These are phyloP conservation scores for Pelargonium fulgidum DNA, from an alignment of 441 rosid genomes.

Conservation along the genomic window DNA sequence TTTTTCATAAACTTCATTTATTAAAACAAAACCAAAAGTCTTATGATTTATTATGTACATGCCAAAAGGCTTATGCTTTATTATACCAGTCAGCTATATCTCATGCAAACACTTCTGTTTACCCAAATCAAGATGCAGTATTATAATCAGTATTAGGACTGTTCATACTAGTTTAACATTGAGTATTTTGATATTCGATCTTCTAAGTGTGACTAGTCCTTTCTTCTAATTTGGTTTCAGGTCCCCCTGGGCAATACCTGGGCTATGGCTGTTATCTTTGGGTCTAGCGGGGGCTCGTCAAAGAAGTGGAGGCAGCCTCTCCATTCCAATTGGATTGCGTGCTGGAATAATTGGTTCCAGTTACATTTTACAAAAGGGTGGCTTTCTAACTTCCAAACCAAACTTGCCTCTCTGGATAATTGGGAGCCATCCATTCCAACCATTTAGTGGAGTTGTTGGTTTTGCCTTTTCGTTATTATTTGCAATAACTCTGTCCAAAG, in stretches of 20 bases:
- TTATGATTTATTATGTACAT: too few relatives aligned
- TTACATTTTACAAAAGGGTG: conserved; percentile 58
- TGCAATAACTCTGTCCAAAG: conserved; percentile 59
- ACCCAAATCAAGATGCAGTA: too few relatives aligned
- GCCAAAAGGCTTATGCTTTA: too few relatives aligned
- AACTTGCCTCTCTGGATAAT: conserved; percentile 54
- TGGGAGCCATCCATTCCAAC: conserved; percentile 63
- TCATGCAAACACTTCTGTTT: too few relatives aligned
- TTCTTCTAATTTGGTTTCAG: conserved; percentile 37
- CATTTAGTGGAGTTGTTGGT: conserved; percentile 82
- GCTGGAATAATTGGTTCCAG: conserved; percentile 66
- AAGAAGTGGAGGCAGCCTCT: conserved; percentile 60
- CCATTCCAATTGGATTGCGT: conserved; percentile 63
- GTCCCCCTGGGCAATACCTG: conserved; percentile 65
- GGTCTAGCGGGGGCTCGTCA: conserved; percentile 65
- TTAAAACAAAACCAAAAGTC: too few relatives aligned
- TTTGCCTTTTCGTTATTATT: conserved; percentile 42
- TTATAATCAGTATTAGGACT: too few relatives aligned
- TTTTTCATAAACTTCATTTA: too few relatives aligned
- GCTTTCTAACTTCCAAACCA: conserved; percentile 45
- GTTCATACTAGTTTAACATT: neutral
- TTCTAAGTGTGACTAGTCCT: neutral
- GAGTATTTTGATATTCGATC: neutral
- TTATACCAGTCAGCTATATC: too few relatives aligned
- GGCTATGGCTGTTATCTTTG: conserved; percentile 70